Evolutionary conservation across 495 filamentous ascomycete genomes (phyloP), one percentile per base, ranked within the genome.

Genomic region (Haplographium delicatum): DNA sequence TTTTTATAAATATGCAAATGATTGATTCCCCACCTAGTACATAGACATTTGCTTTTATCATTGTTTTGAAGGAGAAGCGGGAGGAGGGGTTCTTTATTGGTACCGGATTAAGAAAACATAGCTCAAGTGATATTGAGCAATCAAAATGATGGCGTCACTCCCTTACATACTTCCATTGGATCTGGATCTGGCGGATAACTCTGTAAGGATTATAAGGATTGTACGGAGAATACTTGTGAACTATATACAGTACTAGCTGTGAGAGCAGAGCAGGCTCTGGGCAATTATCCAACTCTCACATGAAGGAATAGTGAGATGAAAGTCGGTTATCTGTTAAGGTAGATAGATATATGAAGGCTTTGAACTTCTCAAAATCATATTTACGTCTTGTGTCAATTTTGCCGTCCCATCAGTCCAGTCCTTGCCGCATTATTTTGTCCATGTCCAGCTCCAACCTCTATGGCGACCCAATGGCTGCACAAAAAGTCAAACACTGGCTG

Each of bases 21-120:
- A 42, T 56, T 60, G 50, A 54, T 54, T 60, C 51, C 57, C 57
- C 52, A 47, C 48, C 31, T 23, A 45, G 53, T 53, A 56, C 39
- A 60, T 60, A 60, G 57, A 60, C 41, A 35, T 56, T 50, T 47
- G 33, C 24, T 33, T 51, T 58, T 51, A 26, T 22, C 30, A 2
- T 45, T 20, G 10, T 33, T 44, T 31, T n/a, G 13, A 31, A 8
- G 23, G 13, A 19, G 23, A 47, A 7, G 7, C 7, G 28, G 13
- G 7, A 31, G 28, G 28, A 31, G 28, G 7, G 28, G 28, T 31
- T 31, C 28, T 31, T 31, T 7, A 7, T 31, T 31, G 28, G 13
- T 7, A 31, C n/a, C n/a, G 28, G 28, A 31, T 7, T 7, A 31
- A 39, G 23, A 39, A 49, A 5, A 22, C 15, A 34, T 10, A 30